Evolutionary conservation across 495 filamentous ascomycete genomes (phyloP).

Genomic region (Aspergillus funiculosus): DNA sequence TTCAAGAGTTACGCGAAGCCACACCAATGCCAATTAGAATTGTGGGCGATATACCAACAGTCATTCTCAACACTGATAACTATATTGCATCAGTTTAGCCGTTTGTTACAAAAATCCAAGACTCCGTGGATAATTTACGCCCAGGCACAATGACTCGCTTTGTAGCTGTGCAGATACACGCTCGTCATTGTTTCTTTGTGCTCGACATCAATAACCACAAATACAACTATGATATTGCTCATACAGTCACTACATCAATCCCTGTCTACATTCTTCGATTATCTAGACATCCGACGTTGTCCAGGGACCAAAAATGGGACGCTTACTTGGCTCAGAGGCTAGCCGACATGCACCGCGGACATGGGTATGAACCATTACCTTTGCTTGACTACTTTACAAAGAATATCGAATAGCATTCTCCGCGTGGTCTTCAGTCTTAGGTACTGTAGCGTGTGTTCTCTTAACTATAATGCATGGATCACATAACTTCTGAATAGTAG

Average conservation of each 20-base stretch:
- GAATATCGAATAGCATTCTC: too few species aligned
- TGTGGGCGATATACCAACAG: conserved; percentile 15
- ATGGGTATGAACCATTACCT: conserved; percentile 17
- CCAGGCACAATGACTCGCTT: conserved; percentile 10
- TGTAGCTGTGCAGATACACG: conserved; percentile 10
- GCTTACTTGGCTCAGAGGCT: conserved; percentile 2
- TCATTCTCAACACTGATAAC: conserved; percentile 10
- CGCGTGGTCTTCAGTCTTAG: too few species aligned
- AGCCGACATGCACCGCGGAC: conserved; percentile 12
- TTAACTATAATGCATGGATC: too few species aligned
- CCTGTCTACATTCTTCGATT: conserved; percentile 18
- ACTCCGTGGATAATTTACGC: background rate
- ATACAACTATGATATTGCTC: conserved; percentile 20
- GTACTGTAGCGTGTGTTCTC: too few species aligned
- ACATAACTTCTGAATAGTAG: too few species aligned
- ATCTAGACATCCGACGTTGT: conserved; percentile 7
- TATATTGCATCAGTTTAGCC: conserved; percentile 11
- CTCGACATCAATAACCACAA: conserved; percentile 16
- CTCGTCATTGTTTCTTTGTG: conserved; percentile 12
- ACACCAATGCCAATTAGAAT: conserved; percentile 18
- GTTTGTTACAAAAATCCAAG: conserved; percentile 10
- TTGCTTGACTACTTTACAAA: too few species aligned
- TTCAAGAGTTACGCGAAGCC: too few species aligned
- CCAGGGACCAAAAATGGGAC: background rate
- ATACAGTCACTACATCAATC: conserved; percentile 2